Percentiles rank a stretch among this genome's conserved stretches.
phyloP scores from a whole-genome alignment of 2,329 filamentous ascomycete genomes.

The Trichoderma atrobrunneum region DNA sequence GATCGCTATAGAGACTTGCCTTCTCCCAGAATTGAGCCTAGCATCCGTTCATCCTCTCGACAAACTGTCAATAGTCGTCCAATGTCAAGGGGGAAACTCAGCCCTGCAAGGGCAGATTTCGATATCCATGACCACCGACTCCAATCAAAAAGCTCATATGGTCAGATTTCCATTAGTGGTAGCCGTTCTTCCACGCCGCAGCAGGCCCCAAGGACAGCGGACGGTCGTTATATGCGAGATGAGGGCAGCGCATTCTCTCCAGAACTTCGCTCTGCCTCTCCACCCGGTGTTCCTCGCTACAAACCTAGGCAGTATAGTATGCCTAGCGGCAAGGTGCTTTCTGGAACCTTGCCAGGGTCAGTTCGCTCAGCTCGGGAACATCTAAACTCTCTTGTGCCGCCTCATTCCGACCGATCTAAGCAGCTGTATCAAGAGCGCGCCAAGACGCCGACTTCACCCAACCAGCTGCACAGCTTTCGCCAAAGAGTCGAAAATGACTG shows the following conservation, averaged over 20 bases:
- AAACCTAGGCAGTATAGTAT: slow-evolving; percentile 17
- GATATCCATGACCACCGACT: not conserved
- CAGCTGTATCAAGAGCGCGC: not conserved
- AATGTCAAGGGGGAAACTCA: not conserved
- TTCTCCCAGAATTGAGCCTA: not conserved
- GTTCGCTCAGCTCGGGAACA: slow-evolving; percentile 18
- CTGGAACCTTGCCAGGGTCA: not conserved
- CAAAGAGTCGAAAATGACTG: slow-evolving; percentile 15
- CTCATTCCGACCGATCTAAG: not conserved
- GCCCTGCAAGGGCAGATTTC: not conserved
- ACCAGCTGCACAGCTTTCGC: slow-evolving; percentile 10
- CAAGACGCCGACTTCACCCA: slow-evolving; percentile 6
- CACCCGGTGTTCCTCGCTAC: slow-evolving; percentile 15
- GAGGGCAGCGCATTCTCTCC: not conserved
- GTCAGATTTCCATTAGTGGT: slow-evolving; percentile 13
- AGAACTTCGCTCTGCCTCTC: slow-evolving; percentile 10
- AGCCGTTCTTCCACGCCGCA: not conserved
- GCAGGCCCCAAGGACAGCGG: slow-evolving; percentile 10
- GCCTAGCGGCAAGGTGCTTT: not conserved
- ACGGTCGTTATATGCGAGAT: slow-evolving; percentile 16
- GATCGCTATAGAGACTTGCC: not conserved
- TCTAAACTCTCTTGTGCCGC: not conserved
- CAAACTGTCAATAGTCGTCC: not conserved
- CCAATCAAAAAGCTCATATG: slow-evolving; percentile 2
- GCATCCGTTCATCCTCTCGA: not conserved